A percentile compares a stretch with the other conserved stretches of the same genome.
Conservation (phyloP, 148 eudicot genomes). For the Cornus kousa region DNA sequence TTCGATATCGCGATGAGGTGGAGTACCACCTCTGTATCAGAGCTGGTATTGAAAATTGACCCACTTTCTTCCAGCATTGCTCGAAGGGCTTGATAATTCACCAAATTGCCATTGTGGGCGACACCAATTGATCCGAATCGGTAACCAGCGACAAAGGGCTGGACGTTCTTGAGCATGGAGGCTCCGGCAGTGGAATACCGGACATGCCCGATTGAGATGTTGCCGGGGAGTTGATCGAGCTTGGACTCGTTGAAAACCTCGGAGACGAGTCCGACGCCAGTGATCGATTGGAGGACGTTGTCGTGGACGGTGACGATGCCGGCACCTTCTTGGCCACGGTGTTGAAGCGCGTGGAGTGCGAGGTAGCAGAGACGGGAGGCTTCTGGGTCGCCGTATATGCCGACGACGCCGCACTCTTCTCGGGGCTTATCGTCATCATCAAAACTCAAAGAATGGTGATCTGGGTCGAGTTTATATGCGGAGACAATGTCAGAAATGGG, state of each 20-base stretch:
- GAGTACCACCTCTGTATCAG: slow-evolving; percentile 81
- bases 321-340: slow-evolving; percentile 82
- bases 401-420: slow-evolving; percentile 60
- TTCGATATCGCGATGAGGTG: slow-evolving; percentile 68
- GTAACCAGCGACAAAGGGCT: slow-evolving; percentile 77
- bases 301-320: slow-evolving; percentile 58
- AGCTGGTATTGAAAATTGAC: slow-evolving; percentile 69
- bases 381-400: slow-evolving; percentile 52
- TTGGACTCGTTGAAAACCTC: slow-evolving; percentile 65
- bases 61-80: slow-evolving; percentile 56
- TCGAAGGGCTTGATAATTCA: slow-evolving; percentile 56
- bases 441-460: neutral
- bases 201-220: slow-evolving; percentile 72
- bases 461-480: slow-evolving; percentile 11
- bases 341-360: slow-evolving; percentile 73
- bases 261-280: slow-evolving; percentile 57
- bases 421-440: slow-evolving; percentile 36
- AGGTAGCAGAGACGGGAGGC: slow-evolving; percentile 52
- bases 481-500: slow-evolving; percentile 26
- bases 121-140: slow-evolving; percentile 72
- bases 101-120: slow-evolving; percentile 86
- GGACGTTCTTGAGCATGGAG: slow-evolving; percentile 77
- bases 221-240: slow-evolving; percentile 61
- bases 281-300: slow-evolving; percentile 47
- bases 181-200: slow-evolving; percentile 81